Evolutionary conservation across 225 moss, liverwort and hornwort species (phyloP), one percentile per base, ranked within the genome.

Genomic region (Climacium dendroides): DNA sequence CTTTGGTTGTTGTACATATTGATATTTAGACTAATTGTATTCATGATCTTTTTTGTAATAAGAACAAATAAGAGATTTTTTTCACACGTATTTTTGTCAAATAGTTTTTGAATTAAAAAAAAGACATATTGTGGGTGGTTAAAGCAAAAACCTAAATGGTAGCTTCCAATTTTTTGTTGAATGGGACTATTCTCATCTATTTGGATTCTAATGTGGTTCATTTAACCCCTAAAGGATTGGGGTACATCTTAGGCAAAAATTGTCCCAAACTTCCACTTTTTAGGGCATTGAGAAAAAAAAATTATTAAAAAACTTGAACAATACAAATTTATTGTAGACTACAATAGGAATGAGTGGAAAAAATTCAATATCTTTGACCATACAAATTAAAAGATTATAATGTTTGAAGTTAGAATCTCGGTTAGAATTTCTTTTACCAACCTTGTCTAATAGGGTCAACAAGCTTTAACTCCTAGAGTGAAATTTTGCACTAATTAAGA

Each of bases 381-480:
- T 7, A 7, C 11, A 30, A 5, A 73, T 30, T 73, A 4, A 11
- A 73, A 73, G 19, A 73, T 48, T 74, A 19, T 19, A 50, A 2
- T 7, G 0, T 73, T 73, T 30, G 47, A 73, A 47, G 30, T 11
- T 47, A 30, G 0, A 29, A n/a, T n/a, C n/a, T n/a, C n/a, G n/a
- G n/a, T n/a, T n/a, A 19, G 30, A 7, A 30, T 30, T 47, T n/a
- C 8, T 50, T 50, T 45, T 43, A 7, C 2, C 4, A 4, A 48
- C 2, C 47, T 1, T 47, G 1, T 2, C 0, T 0, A 0, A 11
- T 1, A 30, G 0, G 11, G 18, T 29, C 18, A 73, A 48, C 0
- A 30, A 0, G 30, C 30, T 30, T 30, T 11, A 30, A 30, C 2
- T 30, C 30, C 6, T 19, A 19, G 7, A 48, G 4, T 19, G 19